These are phyloP conservation scores for Litsea cubeba DNA, from an alignment of 164 flowering plant genomes.

Conservation along the genomic window DNA sequence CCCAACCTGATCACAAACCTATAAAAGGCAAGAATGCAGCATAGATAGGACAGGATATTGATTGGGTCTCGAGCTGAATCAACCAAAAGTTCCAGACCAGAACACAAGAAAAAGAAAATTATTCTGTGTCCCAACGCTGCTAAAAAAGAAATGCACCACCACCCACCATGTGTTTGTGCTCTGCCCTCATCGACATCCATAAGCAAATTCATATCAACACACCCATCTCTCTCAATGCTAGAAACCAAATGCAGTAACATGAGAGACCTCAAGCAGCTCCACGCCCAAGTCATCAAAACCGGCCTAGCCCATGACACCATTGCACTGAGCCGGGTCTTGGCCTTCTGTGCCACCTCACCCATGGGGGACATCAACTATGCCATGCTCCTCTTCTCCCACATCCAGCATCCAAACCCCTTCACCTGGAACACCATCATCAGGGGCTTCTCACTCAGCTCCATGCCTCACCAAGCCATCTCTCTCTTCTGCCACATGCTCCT, in stretches of 20 bases:
- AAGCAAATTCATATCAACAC: conserved; percentile 45
- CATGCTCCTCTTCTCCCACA: conserved; percentile 43
- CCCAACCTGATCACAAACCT: no score
- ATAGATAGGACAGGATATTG: no score
- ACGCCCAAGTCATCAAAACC: conserved; percentile 67
- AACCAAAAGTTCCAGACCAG: no score
- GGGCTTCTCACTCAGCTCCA: conserved; percentile 57
- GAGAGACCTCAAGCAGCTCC: conserved; percentile 58
- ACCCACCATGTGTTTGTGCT: not conserved
- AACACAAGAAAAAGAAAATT: no score
- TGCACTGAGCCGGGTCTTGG: conserved; percentile 48
- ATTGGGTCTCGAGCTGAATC: no score
- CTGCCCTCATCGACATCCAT: conserved; percentile 22
- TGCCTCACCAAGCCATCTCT: conserved; percentile 45
- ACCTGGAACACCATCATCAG: conserved; percentile 74
- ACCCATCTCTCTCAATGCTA: conserved; percentile 43
- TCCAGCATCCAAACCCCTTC: conserved; percentile 51
- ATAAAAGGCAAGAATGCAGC: no score
- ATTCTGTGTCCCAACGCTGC: no score
- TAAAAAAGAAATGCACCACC: not conserved
- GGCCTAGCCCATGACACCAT: conserved; percentile 22
- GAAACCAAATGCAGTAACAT: conserved; percentile 51
- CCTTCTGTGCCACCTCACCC: conserved; percentile 52
- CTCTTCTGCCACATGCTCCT: conserved; percentile 58
- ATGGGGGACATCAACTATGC: conserved; percentile 60